phyloP scores from a whole-genome alignment of 345 rosid species.

The Lagerstroemia speciosa region DNA sequence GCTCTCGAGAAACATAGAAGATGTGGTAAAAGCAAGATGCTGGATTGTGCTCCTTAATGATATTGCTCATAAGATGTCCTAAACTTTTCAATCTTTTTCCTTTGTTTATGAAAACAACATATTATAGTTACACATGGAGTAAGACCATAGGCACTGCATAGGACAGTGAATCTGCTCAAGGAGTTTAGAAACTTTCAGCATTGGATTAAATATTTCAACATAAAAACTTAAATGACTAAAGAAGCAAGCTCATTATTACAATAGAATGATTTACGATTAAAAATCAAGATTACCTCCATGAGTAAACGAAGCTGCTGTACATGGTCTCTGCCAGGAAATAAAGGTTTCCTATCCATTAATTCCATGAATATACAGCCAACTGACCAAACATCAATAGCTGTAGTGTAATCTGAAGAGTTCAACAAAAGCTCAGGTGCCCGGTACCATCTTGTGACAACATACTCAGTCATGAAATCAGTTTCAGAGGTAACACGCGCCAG shows the following conservation, averaged over 20 bases:
- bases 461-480: slow-evolving; percentile 82
- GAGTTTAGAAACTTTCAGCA: neutral
- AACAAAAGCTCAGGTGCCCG: slow-evolving; percentile 88
- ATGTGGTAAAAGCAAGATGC: neutral
- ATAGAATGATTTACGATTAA: neutral
- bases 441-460: slow-evolving; percentile 98
- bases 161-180: neutral
- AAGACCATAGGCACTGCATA: neutral
- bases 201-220: neutral
- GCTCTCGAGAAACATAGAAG: neutral
- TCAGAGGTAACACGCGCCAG: slow-evolving; percentile 85
- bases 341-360: slow-evolving; percentile 58
- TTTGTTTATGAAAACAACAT: neutral
- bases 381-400: slow-evolving; percentile 97
- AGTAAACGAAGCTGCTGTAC: slow-evolving; percentile 81
- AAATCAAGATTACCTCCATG: slow-evolving; percentile 49
- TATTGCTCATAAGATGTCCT: too few species aligned
- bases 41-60: too few species aligned
- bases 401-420: slow-evolving; percentile 67
- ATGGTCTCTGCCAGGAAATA: slow-evolving; percentile 84
- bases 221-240: neutral
- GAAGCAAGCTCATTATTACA: neutral
- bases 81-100: neutral
- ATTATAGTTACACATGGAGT: neutral
- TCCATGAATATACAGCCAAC: slow-evolving; percentile 95